Evolutionary conservation across 768 basidiomycete genomes (phyloP).

Genomic region (Pleurotus tuber-regium): DNA sequence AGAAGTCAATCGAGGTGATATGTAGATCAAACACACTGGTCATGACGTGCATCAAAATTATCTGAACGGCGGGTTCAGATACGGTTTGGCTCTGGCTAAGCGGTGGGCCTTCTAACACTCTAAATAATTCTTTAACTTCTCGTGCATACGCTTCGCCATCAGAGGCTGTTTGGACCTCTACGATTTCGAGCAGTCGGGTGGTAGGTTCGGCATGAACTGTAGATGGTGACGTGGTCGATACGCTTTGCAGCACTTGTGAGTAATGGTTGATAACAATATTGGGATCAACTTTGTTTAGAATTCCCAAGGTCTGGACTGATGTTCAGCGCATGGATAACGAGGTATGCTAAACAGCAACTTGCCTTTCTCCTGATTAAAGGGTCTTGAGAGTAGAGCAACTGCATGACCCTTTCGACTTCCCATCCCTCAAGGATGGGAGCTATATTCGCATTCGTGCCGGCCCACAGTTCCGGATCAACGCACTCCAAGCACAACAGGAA

Average conservation of each 20-base stretch:
- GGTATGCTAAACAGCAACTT: constrained; percentile 13
- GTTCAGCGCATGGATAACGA: constrained; percentile 15
- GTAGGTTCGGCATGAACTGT: constrained; percentile 40
- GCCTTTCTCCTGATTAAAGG: constrained; percentile 57
- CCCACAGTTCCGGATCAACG: constrained; percentile 62
- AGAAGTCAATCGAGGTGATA: background rate
- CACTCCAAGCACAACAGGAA: constrained; percentile 65
- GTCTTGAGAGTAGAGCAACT: constrained; percentile 61
- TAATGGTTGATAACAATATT: constrained; percentile 57
- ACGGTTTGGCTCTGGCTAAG: constrained; percentile 34
- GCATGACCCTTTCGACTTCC: constrained; percentile 76
- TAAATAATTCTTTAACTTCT: constrained; percentile 42
- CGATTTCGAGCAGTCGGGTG: constrained; percentile 51
- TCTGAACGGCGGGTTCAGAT: constrained; percentile 56
- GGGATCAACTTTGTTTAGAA: constrained; percentile 58
- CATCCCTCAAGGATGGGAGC: constrained; percentile 59
- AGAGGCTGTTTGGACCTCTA: constrained; percentile 40
- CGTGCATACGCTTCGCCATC: constrained; percentile 62
- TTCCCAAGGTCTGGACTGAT: constrained; percentile 52
- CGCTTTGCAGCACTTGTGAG: constrained; percentile 35
- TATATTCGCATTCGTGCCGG: constrained; percentile 52
- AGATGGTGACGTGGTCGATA: constrained; percentile 30
- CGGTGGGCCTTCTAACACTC: constrained; percentile 31
- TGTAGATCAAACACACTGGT: constrained; percentile 31
- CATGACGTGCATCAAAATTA: constrained; percentile 46